Base-by-base conservation (phyloP, 139 green algal species). In the Microglena sp. region DNA sequence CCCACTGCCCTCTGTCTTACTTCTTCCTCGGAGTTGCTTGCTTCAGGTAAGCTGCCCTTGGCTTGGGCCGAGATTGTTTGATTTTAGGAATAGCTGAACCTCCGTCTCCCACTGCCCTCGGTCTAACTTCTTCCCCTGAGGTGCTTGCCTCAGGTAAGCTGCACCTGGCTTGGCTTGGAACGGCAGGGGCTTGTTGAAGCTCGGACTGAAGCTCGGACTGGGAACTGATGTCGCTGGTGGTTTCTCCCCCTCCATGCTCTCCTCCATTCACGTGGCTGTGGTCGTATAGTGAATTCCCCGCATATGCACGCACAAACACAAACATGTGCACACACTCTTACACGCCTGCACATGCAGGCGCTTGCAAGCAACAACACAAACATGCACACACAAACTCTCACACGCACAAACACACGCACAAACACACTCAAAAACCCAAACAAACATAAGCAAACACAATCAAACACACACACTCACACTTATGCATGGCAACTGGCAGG, bases 1-100 rank as follows among this genome's bases (percentile, higher is more conserved):
- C 61, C 2, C 82, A 89, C 68, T 91, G 84, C 77, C 80, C 84
- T 1, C 74, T 87, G 2, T 69, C 34, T 61, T 87, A 90, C 78
- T 85, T 90, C 46, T 86, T 77, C 64, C 79, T 89, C 56, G 82
- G 77, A 0, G 78, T 84, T 28, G 68, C 69, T 0, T 74, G 58
- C 60, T 78, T 82, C 63, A 71, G 59, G 75, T 82, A 5, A 15
- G 60, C 40, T n/a, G n/a, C n/a, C n/a, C n/a, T n/a, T n/a, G n/a
- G n/a, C n/a, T n/a, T n/a, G n/a, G n/a, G n/a, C 65, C n/a, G n/a
- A n/a, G n/a, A n/a, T n/a, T n/a, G n/a, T n/a, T n/a, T n/a, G n/a
- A n/a, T n/a, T n/a, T n/a, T n/a, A n/a, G n/a, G n/a, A n/a, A n/a
- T 0, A 62, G 56, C 1, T 69, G n/a, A n/a, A n/a, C n/a, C n/a